These are phyloP conservation scores for Rutstroemia sydowiana DNA, from an alignment of 2,329 filamentous ascomycete species.

Conservation along the genomic window DNA sequence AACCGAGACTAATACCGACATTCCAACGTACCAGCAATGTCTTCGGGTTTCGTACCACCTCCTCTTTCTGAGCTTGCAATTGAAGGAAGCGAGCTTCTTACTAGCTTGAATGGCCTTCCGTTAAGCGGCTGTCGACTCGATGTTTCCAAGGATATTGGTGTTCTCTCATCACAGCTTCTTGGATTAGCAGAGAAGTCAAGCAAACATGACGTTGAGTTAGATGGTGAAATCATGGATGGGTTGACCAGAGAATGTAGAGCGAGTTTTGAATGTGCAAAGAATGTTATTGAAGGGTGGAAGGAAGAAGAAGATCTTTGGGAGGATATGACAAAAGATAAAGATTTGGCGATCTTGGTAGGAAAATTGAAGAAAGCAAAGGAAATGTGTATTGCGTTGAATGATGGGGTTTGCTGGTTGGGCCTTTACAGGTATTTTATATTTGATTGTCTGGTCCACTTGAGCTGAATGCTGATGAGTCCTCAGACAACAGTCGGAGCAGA, in stretches of 20 bases:
- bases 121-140: too few species aligned
- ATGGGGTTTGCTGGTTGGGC: neutral
- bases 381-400: neutral
- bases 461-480: neutral
- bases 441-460: neutral
- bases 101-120: too few species aligned
- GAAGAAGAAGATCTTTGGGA: neutral
- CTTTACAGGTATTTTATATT: neutral
- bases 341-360: neutral
- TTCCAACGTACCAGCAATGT: too few species aligned
- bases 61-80: too few species aligned
- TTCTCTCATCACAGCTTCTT: neutral
- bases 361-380: neutral
- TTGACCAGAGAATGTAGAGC: neutral
- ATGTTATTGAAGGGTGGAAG: neutral
- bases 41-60: too few species aligned
- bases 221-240: neutral
- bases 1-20: too few species aligned
- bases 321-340: neutral
- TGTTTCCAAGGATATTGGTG: too few species aligned
- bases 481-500: too few species aligned
- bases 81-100: too few species aligned
- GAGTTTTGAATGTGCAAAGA: neutral
- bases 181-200: neutral
- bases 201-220: neutral